A percentile compares a stretch with the other conserved stretches of the same genome.
Evolutionary conservation across 352 stramenopile genomes (phyloP).

Genomic region (Pythium phragmiticola): DNA sequence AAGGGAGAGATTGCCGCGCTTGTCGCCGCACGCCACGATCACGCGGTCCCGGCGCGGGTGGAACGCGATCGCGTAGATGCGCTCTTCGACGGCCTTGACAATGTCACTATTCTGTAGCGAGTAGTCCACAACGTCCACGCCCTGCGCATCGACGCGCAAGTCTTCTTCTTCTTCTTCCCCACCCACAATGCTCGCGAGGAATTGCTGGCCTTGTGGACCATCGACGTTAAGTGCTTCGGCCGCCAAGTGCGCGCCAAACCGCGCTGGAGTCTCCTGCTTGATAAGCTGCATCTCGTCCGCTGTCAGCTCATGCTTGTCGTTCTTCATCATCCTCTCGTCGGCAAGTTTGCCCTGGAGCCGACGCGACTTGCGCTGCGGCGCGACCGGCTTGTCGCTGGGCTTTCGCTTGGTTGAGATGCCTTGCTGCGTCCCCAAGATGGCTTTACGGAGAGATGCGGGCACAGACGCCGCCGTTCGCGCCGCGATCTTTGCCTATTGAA

Average conservation of each 20-base stretch:
- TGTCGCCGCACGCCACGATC: constrained; percentile 71
- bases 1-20: constrained; percentile 67
- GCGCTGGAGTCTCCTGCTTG: neutral
- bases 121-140: constrained; percentile 49
- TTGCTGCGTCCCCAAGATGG: neutral
- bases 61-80: constrained; percentile 79
- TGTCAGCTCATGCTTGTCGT: constrained; percentile 16
- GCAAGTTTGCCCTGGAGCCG: constrained; percentile 59
- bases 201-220: constrained; percentile 31
- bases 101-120: constrained; percentile 51
- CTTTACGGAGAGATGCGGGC: neutral
- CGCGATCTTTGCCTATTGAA: constrained; percentile 52
- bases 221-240: constrained; percentile 39
- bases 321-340: constrained; percentile 35
- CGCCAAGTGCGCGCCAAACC: constrained; percentile 30
- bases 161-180: constrained; percentile 38
- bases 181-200: constrained; percentile 44
- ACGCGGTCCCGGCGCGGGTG: constrained; percentile 61
- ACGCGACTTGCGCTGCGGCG: constrained; percentile 58
- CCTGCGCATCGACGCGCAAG: constrained; percentile 35
- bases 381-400: constrained; percentile 13
- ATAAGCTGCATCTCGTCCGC: constrained; percentile 3
- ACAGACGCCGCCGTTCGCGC: constrained; percentile 43
- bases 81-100: constrained; percentile 66
- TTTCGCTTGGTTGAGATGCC: constrained; percentile 34